Evolutionary conservation across 1,139 yeast species (phyloP), one percentile per base, ranked within the genome.

Genomic region (Kodamaea plutei): DNA sequence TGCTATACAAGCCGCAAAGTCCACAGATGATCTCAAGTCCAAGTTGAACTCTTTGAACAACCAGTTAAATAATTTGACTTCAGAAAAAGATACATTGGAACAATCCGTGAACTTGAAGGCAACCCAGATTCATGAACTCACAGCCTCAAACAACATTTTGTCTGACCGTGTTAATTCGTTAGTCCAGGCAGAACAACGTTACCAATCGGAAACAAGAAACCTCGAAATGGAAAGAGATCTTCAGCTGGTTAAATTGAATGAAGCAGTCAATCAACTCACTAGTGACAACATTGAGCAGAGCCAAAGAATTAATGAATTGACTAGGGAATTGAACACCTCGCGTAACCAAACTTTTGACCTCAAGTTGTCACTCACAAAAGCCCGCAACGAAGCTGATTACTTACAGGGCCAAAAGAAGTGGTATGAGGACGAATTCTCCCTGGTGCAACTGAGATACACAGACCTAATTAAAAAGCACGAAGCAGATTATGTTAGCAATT

Each of bases 241-340:
- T 16, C 83, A 78, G 40, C 52, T 71, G 23, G 59, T 64, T 22
- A 63, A 61, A n/a, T 55, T 76, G 26, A 71, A 70, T 33, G 61
- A 59, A n/a, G 78, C 79, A 29, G 54, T 78, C n/a, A 72, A 69
- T 26, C 54, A 58, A 14, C 52, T 79, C 20, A 68, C 76, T 17
- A 57, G 61, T 11, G 60, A 70, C 5, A 74, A 72, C 38, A 70
- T 77, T 16, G 74, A 73, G 6, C 63, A 62, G 31, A 62, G 58
- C 25, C 62, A 69, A 17, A 56, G 53, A 38, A 42, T 66, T 12
- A 64, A 61, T 39, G 60, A 62, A 36, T 37, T 68, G 24, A 56
- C 62, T 6, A 58, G 58, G 34, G 65, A 66, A 28, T 39, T 65
- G 15, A 65, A 64, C 40, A 62, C 58, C 13, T 38, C 51, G 8